These are phyloP conservation scores for Ulmus americana DNA, from an alignment of 331 rosid genomes.

Conservation along the genomic window DNA sequence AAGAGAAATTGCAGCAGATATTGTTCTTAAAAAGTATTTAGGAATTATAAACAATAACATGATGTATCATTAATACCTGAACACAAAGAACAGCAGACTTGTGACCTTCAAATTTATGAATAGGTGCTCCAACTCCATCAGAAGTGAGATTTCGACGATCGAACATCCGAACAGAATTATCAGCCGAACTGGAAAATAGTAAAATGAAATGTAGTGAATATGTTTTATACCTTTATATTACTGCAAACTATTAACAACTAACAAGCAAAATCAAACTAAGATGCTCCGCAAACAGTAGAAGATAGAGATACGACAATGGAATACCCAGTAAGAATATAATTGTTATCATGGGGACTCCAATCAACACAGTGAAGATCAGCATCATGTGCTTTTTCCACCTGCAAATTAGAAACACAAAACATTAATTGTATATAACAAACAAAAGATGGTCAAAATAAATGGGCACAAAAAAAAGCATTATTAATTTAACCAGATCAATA, in stretches of 20 bases:
- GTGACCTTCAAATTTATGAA: slow-evolving; percentile 91
- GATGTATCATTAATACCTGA: slow-evolving; percentile 50
- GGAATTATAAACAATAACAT: neutral
- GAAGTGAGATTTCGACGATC: slow-evolving; percentile 92
- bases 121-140: slow-evolving; percentile 84
- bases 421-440: neutral
- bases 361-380: slow-evolving; percentile 99
- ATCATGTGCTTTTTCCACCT: slow-evolving; percentile 97
- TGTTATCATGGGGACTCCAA: slow-evolving; percentile 94
- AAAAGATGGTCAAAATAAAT: too few species aligned
- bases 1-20: slow-evolving; percentile 12
- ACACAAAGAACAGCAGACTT: slow-evolving; percentile 98
- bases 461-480: neutral
- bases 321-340: slow-evolving; percentile 95
- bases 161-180: slow-evolving; percentile 83
- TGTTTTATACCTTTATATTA: slow-evolving; percentile 6
- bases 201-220: slow-evolving; percentile 9
- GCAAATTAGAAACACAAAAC: slow-evolving; percentile 25
- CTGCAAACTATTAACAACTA: neutral
- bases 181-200: slow-evolving; percentile 71
- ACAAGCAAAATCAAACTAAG: slow-evolving; percentile 3
- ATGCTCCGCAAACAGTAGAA: neutral
- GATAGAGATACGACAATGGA: slow-evolving; percentile 11
- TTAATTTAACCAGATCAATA: neutral
- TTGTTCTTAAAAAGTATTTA: slow-evolving; percentile 1